phyloP scores from a whole-genome alignment of 805 yeast species.

The Wickerhamomyces ciferrii region DNA sequence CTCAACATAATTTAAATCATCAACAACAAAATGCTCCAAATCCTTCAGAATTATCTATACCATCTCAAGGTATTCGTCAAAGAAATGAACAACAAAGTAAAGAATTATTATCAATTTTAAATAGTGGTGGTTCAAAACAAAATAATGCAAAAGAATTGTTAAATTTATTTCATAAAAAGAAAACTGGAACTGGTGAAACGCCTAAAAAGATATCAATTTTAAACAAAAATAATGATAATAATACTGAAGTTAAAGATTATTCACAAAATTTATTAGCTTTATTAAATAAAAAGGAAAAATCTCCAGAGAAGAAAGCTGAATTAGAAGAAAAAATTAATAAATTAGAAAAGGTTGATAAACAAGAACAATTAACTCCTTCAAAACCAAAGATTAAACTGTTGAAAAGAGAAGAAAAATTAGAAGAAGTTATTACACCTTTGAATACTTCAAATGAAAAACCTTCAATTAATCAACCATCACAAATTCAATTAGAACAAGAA shows the following conservation, averaged over 20 bases:
- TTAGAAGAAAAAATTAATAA: neutral
- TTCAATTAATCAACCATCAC: neutral
- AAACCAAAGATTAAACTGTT: constrained; percentile 17
- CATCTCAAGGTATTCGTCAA: constrained; percentile 24
- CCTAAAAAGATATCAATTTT: constrained; percentile 4
- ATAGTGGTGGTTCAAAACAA: constrained; percentile 14
- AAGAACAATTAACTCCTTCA: neutral
- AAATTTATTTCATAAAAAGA: constrained; percentile 7
- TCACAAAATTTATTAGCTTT: constrained; percentile 15
- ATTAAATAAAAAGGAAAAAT: constrained; percentile 7
- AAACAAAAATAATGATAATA: neutral
- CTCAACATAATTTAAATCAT: constrained; percentile 8
- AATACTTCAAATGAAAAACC: neutral
- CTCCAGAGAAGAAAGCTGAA: neutral
- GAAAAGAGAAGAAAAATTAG: constrained; percentile 12
- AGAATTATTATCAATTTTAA: constrained; percentile 39
- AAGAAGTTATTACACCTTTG: neutral
- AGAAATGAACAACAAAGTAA: constrained; percentile 30
- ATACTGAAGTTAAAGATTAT: constrained; percentile 6
- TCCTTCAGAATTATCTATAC: constrained; percentile 32
- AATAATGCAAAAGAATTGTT: constrained; percentile 10
- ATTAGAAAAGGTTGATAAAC: constrained; percentile 3
- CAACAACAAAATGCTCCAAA: constrained; percentile 27
- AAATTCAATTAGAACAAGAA: neutral
- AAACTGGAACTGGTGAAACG: neutral